Base-by-base conservation (phyloP, 2,329 filamentous ascomycete genomes). In the Pestalotiopsis sp. region DNA sequence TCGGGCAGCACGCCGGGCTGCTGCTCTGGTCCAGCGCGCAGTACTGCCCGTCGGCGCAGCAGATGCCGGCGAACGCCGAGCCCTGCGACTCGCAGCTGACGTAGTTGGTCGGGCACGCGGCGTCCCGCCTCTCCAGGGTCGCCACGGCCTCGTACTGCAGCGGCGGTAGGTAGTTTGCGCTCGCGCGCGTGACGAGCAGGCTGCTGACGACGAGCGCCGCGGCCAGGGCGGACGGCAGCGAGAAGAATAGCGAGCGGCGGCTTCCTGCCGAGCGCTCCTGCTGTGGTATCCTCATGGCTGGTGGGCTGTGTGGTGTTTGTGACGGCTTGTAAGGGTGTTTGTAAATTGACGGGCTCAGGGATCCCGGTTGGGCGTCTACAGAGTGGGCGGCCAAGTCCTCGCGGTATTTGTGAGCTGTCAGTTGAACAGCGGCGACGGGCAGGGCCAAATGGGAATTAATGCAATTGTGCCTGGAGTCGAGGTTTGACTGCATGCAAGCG, bases 1-100 rank as follows among this genome's bases (percentile, higher is more conserved):
- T 78, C 11, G 86, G 86, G 75, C 87, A 89, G 75, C 87, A 89
- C 2, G 87, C 87, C 7, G 87, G 84, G 65, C 80, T 78, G 70
- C 83, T 82, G 61, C 81, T 81, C 20, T 78, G 80, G 72, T 89
- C 87, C 4, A 87, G 76, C 3, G 83, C 80, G 74, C 87, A 89
- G 23, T 78, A 74, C 71, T 88, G 85, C 38, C 84, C 85, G 69
- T 80, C 82, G 61, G 83, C 78, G 74, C 87, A 89, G 76, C 87
- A 89, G 27, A 87, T 78, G 69, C 81, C 82, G 57, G 73, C 77
- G 73, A 88, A 89, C 57, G 75, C 79, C 25, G 79, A 71, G 9
- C 86, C 86, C 64, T 84, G 78, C 70, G 81, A 74, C 23, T 85
- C 82, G 76, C 86, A 89, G 69, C 82, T 84, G 74, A 83, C 86